These are phyloP conservation scores for Phytophthora citricola DNA, from an alignment of 352 stramenopile species.

Conservation along the genomic window DNA sequence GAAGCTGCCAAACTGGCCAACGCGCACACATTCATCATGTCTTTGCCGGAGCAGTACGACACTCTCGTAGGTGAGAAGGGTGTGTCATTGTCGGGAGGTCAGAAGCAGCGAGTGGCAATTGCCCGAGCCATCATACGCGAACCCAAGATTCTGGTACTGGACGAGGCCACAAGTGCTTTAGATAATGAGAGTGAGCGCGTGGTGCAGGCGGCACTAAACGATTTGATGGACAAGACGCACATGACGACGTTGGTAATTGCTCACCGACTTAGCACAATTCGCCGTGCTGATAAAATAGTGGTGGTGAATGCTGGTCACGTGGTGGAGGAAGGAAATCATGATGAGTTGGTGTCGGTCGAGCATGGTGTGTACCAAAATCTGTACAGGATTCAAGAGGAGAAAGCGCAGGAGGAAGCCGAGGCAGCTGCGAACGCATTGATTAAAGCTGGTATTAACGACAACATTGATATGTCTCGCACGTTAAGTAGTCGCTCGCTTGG, in stretches of 20 bases:
- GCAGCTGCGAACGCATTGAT: conserved; percentile 22
- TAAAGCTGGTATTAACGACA: conserved; percentile 1
- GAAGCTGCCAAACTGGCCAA: conserved; percentile 57
- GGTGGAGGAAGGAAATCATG: conserved; percentile 47
- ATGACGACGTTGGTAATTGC: conserved; percentile 53
- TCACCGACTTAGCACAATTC: conserved; percentile 54
- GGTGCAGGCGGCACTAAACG: conserved; percentile 34
- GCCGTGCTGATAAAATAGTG: conserved; percentile 49
- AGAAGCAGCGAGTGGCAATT: conserved; percentile 60
- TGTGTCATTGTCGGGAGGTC: conserved; percentile 76
- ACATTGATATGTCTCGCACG: conserved; percentile 11
- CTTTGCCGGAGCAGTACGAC: conserved; percentile 91
- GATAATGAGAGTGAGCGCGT: conserved; percentile 44
- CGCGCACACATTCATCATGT: conserved; percentile 69
- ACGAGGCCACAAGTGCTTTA: conserved; percentile 64
- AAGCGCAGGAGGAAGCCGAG: conserved; percentile 22
- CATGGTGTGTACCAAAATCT: conserved; percentile 19
- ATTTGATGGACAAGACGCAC: conserved; percentile 22
- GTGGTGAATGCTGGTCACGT: conserved; percentile 54
- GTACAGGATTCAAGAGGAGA: conserved; percentile 22
- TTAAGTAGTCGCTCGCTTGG: conserved; percentile 7
- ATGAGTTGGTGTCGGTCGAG: conserved; percentile 40
- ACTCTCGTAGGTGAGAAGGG: conserved; percentile 59
- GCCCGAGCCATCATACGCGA: conserved; percentile 55
- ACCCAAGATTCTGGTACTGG: conserved; percentile 59